These are phyloP conservation scores for Phenoliferia sp. DNA, from an alignment of 1,284 basidiomycete species.

Conservation along the genomic window DNA sequence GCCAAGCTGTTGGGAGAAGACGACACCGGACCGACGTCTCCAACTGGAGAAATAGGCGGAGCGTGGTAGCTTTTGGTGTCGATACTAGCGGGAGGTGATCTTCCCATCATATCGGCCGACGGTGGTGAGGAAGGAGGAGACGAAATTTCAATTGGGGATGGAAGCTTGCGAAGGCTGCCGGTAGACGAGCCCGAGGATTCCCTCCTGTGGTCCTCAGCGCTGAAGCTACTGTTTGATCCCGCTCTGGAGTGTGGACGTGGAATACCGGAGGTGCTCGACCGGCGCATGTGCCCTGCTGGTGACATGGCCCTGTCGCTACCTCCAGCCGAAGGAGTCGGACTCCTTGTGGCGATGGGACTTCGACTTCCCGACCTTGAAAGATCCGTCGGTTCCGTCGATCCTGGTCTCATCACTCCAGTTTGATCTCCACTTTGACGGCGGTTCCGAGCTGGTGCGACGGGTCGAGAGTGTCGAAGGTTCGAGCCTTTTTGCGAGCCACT, in stretches of 20 bases:
- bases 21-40: constrained; percentile 8
- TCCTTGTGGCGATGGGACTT: background rate
- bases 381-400: constrained; percentile 10
- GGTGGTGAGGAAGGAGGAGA: background rate
- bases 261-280: background rate
- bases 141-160: background rate
- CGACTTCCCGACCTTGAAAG: background rate
- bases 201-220: background rate
- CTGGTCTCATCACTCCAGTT: constrained; percentile 12
- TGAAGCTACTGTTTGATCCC: background rate
- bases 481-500: background rate
- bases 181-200: background rate
- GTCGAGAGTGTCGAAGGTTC: background rate
- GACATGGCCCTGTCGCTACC: background rate
- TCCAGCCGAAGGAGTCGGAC: constrained; percentile 15
- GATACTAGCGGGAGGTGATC: constrained; percentile 17
- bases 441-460: constrained; percentile 18
- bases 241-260: constrained; percentile 5
- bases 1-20: background rate
- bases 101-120: background rate
- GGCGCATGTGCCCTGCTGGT: too few species aligned
- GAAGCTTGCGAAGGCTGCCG: background rate
- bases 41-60: constrained; percentile 21
- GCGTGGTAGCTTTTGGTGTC: constrained; percentile 25
- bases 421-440: constrained; percentile 21